phyloP scores from a whole-genome alignment of 352 stramenopile genomes.

The Phytophthora gonapodyides region DNA sequence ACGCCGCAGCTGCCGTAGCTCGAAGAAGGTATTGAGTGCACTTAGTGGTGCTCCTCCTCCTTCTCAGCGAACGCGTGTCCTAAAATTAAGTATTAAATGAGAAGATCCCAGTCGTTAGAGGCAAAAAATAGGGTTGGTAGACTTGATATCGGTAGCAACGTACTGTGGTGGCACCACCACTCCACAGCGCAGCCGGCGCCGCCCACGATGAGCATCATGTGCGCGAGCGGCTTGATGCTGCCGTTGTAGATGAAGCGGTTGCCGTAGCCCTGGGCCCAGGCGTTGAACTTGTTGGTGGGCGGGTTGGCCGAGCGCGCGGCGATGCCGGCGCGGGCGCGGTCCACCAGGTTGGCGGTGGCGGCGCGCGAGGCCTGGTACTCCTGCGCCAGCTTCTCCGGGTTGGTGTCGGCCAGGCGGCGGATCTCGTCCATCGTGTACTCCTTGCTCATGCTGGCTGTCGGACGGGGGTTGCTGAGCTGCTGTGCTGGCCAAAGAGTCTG shows the following conservation, averaged over 20 bases:
- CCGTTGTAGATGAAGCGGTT: slow-evolving; percentile 79
- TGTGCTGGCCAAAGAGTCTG: slow-evolving; percentile 33
- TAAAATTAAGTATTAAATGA: slow-evolving; percentile 23
- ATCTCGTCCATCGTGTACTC: slow-evolving; percentile 85
- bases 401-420: slow-evolving; percentile 71
- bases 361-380: slow-evolving; percentile 71
- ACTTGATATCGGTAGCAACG: slow-evolving; percentile 20
- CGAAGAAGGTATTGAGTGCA: slow-evolving; percentile 15
- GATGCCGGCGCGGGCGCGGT: slow-evolving; percentile 65
- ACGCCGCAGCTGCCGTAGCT: slow-evolving; percentile 5
- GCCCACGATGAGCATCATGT: slow-evolving; percentile 80
- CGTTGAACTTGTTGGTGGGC: slow-evolving; percentile 62
- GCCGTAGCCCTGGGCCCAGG: slow-evolving; percentile 75
- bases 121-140: slow-evolving; percentile 5
- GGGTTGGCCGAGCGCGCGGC: slow-evolving; percentile 58
- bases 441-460: slow-evolving; percentile 52
- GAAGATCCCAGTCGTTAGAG: slow-evolving; percentile 3
- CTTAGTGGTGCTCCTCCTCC: slow-evolving; percentile 68
- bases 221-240: slow-evolving; percentile 67
- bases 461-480: slow-evolving; percentile 12
- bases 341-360: slow-evolving; percentile 68
- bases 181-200: slow-evolving; percentile 57
- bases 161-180: slow-evolving; percentile 75
- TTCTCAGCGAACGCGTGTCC: slow-evolving; percentile 57
- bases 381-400: slow-evolving; percentile 71